Percentiles rank a stretch among this genome's conserved stretches.
These are phyloP conservation scores for Loxodes magnus DNA, from an alignment of 73 alveolate species.

Conservation along the genomic window DNA sequence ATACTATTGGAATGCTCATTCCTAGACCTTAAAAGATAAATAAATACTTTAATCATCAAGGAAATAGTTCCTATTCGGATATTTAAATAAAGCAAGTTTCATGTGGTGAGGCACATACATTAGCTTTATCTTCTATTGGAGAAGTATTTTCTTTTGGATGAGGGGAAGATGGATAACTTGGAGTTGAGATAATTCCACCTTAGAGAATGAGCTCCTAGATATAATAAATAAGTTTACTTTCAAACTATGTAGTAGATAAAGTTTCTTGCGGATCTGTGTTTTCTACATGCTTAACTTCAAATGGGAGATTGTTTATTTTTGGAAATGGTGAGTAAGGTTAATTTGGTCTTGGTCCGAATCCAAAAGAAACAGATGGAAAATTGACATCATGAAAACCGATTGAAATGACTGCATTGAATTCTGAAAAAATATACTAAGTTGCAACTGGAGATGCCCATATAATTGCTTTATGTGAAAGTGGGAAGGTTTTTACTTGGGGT, in stretches of 20 bases:
- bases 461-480: conserved; percentile 39
- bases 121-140: conserved; percentile 28
- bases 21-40: conserved; percentile 9
- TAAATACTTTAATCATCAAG: background rate
- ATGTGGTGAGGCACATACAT: conserved; percentile 55
- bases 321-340: conserved; percentile 76
- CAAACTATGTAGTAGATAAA: conserved; percentile 8
- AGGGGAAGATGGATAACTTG: conserved; percentile 46
- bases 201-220: background rate
- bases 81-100: conserved; percentile 20
- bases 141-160: conserved; percentile 37
- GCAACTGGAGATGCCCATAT: conserved; percentile 70
- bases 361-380: conserved; percentile 21
- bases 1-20: conserved; percentile 23
- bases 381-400: too few relatives aligned
- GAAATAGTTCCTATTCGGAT: background rate
- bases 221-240: background rate
- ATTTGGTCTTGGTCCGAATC: conserved; percentile 44
- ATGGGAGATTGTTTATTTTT: conserved; percentile 66
- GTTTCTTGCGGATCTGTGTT: conserved; percentile 70
- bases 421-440: conserved; percentile 31
- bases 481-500: conserved; percentile 80
- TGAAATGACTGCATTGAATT: conserved; percentile 18
- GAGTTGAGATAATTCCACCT: conserved; percentile 3
- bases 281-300: conserved; percentile 47